Evolutionary conservation across 306 rosid genomes (phyloP).

Genomic region (Vigna radiata): DNA sequence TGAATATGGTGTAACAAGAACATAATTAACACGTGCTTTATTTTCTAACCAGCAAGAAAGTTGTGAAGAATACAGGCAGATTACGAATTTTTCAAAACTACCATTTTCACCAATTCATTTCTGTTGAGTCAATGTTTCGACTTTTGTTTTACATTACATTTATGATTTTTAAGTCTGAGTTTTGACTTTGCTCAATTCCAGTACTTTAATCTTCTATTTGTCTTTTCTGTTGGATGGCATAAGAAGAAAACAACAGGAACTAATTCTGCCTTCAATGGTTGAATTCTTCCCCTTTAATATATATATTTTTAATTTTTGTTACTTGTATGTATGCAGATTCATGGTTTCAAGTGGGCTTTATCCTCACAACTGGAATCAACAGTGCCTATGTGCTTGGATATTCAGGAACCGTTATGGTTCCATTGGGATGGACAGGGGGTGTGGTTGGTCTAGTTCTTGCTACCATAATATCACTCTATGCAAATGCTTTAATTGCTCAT

Average conservation of each 20-base stretch:
- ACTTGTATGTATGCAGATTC: constrained; percentile 59
- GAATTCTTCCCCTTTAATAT: not conserved
- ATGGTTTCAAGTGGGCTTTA: constrained; percentile 88
- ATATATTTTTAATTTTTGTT: not conserved
- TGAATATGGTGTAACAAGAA: not conserved
- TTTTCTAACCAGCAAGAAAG: not conserved
- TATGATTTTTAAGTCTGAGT: not conserved
- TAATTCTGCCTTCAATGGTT: not conserved
- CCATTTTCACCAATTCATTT: not conserved
- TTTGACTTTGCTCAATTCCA: constrained; percentile 10
- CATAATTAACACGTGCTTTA: not conserved
- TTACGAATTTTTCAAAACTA: not conserved
- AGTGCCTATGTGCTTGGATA: constrained; percentile 95
- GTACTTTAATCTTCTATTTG: too few species aligned
- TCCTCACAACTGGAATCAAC: constrained; percentile 94
- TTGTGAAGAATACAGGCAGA: not conserved
- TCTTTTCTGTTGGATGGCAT: too few species aligned
- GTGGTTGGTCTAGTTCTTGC: constrained; percentile 76
- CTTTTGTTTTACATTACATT: not conserved
- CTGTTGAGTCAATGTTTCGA: not conserved
- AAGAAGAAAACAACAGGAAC: not conserved
- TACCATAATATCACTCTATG: constrained; percentile 72
- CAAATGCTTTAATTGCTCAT: constrained; percentile 75
- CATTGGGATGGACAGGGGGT: constrained; percentile 81
- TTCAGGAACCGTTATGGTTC: constrained; percentile 87